Evolutionary conservation across 1,284 basidiomycete genomes (phyloP), one percentile per base, ranked within the genome.

Genomic region (Phenoliferia sp.): DNA sequence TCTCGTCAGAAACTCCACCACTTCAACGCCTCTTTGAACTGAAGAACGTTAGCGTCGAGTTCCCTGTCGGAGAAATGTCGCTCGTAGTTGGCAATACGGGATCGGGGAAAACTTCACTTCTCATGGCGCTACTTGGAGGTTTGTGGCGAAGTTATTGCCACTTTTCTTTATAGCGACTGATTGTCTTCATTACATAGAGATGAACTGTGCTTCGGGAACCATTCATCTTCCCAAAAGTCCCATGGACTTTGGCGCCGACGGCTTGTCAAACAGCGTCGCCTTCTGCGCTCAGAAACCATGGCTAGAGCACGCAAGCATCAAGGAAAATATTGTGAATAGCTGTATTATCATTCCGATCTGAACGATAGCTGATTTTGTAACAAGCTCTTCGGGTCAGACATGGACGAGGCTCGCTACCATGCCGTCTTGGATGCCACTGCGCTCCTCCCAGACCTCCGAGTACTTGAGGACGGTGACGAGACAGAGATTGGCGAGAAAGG

Each of bases 381-480:
- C 76, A 87, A 95, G 62, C 85, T 96, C 28, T 98, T 97, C 80
- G 90, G 88, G 69, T 82, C 90, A 34, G 90, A 90, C 0, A 92
- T 84, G 74, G 84, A 93, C 69, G 85, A 89, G 75, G 85, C 87
- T 61, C 84, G 93, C 4, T 96, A 96, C 76, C 82, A 86, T 60
- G 85, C 84, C 68, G 71, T 76, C 31, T 35, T 77, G n/a, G 71
- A 72, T 86, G 93, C 93, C 10, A 97, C 94, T 76, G 94, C 93
- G 0, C 83, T 97, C 22, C 82, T 84, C 19, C 86, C 86, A 19
- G 94, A 97, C 79, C 78, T 97, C 22, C 85, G 88, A 65, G 94
- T 98, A 64, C 83, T 98, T 32, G 94, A 97, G 79, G 94, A 96
- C 76, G 92, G 94, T 4, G 94, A 98, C 75, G 86, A 91, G 77